A percentile compares a stretch with the other conserved stretches of the same genome.
These are phyloP conservation scores for Waitea zeae DNA, from an alignment of 1,284 basidiomycete species.

Conservation along the genomic window DNA sequence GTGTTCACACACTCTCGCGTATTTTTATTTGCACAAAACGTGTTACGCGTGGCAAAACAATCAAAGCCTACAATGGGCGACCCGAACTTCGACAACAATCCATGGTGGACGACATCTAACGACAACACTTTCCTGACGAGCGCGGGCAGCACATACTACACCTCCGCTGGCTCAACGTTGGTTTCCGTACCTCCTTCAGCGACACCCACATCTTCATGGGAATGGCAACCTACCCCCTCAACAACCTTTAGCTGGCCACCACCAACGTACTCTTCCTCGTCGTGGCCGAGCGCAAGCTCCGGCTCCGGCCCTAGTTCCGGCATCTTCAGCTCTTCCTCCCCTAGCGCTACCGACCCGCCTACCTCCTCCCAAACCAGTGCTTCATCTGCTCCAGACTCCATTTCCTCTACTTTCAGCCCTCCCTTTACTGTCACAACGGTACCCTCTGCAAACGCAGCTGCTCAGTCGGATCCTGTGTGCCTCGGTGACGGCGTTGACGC, in stretches of 20 bases:
- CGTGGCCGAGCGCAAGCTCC: neutral
- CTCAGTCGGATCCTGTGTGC: slow-evolving; percentile 28
- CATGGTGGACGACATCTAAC: neutral
- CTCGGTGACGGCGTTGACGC: slow-evolving; percentile 47
- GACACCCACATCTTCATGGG: neutral
- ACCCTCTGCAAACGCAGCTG: slow-evolving; percentile 11
- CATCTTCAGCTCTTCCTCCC: slow-evolving; percentile 14
- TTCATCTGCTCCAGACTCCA: slow-evolving; percentile 22
- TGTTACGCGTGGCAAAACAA: no score
- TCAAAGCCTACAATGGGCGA: no score
- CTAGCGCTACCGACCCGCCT: slow-evolving; percentile 11
- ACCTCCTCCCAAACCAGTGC: slow-evolving; percentile 24
- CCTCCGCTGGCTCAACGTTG: neutral
- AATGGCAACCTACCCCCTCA: neutral
- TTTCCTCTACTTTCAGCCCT: slow-evolving; percentile 6
- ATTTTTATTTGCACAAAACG: no score
- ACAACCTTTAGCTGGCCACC: neutral
- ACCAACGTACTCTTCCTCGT: neutral
- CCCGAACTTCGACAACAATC: neutral
- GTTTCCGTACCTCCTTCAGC: neutral
- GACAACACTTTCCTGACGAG: neutral
- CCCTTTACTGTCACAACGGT: slow-evolving; percentile 12
- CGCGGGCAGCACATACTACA: neutral
- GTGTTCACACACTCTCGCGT: no score
- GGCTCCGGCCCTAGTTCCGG: slow-evolving; percentile 5